A percentile compares a stretch with the other conserved stretches of the same genome.
phyloP scores from a whole-genome alignment of 164 flowering plant genomes.

The Buxus sempervirens region DNA sequence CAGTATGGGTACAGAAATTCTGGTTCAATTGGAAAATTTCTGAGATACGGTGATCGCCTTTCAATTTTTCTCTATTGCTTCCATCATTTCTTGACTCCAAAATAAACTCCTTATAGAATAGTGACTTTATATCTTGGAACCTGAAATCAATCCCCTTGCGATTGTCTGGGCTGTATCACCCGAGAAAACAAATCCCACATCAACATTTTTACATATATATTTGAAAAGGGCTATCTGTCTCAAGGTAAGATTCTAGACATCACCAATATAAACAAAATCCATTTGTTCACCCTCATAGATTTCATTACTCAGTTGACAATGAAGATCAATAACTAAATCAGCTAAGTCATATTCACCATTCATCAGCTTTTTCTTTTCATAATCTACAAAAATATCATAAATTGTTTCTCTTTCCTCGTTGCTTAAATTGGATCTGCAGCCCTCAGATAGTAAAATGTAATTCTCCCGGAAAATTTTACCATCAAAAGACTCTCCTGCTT shows the following conservation, averaged over 20 bases:
- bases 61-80: not conserved
- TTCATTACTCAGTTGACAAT: constrained; percentile 30
- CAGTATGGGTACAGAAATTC: not conserved
- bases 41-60: not conserved
- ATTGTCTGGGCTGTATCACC: constrained; percentile 69
- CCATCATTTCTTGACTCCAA: constrained; percentile 18
- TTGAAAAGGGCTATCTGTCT: constrained; percentile 57
- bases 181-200: constrained; percentile 54
- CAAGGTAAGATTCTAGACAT: constrained; percentile 83
- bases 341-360: constrained; percentile 59
- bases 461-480: too few relatives aligned
- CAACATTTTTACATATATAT: constrained; percentile 44
- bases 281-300: constrained; percentile 33
- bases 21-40: not conserved
- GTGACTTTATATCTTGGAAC: not conserved
- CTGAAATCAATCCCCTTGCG: constrained; percentile 29
- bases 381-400: constrained; percentile 50
- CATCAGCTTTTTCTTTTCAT: constrained; percentile 55
- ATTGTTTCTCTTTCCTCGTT: constrained; percentile 38
- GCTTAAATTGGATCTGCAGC: too few relatives aligned
- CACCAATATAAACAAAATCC: constrained; percentile 73
- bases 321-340: constrained; percentile 56
- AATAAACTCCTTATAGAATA: constrained; percentile 47
- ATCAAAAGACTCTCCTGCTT: constrained; percentile 22
- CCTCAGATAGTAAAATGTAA: too few relatives aligned